Evolutionary conservation across 768 basidiomycete species (phyloP).

Genomic region (Solioccasus polychromus): DNA sequence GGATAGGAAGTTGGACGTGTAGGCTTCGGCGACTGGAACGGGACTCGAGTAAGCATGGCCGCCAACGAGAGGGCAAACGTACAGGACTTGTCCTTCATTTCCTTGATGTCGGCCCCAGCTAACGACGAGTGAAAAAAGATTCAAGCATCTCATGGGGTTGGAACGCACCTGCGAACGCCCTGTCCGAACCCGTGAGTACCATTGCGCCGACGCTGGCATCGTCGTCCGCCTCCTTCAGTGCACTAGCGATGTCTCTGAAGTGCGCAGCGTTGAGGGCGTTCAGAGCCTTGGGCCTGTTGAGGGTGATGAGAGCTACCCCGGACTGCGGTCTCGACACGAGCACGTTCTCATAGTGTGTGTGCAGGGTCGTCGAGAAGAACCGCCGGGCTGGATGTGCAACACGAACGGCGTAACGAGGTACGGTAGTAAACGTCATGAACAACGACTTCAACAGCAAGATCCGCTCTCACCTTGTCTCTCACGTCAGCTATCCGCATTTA

Average conservation of each 20-base stretch:
- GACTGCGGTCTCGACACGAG: slow-evolving; percentile 66
- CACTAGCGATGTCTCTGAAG: slow-evolving; percentile 78
- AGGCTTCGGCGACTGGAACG: slow-evolving; percentile 74
- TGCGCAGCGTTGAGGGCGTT: slow-evolving; percentile 85
- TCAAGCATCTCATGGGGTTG: background rate
- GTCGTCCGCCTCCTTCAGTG: slow-evolving; percentile 64
- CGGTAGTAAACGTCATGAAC: slow-evolving; percentile 18
- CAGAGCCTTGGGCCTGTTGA: slow-evolving; percentile 87
- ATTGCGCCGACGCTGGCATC: slow-evolving; percentile 78
- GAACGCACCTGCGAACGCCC: slow-evolving; percentile 84
- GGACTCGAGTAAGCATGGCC: background rate
- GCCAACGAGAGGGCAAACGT: background rate
- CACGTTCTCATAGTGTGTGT: slow-evolving; percentile 57
- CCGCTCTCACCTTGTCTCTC: background rate
- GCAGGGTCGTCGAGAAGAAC: slow-evolving; percentile 29
- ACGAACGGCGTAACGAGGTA: slow-evolving; percentile 6
- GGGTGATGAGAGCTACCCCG: slow-evolving; percentile 72
- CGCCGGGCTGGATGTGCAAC: slow-evolving; percentile 9
- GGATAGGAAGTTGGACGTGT: slow-evolving; percentile 80
- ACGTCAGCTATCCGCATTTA: no score
- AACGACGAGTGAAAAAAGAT: slow-evolving; percentile 1
- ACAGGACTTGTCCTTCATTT: slow-evolving; percentile 98
- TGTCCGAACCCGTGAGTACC: slow-evolving; percentile 89
- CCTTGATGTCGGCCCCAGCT: slow-evolving; percentile 99
- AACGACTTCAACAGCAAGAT: background rate